Evolutionary conservation across 805 yeast species (phyloP), one percentile per base, ranked within the genome.

Genomic region (Starmerella geochares): DNA sequence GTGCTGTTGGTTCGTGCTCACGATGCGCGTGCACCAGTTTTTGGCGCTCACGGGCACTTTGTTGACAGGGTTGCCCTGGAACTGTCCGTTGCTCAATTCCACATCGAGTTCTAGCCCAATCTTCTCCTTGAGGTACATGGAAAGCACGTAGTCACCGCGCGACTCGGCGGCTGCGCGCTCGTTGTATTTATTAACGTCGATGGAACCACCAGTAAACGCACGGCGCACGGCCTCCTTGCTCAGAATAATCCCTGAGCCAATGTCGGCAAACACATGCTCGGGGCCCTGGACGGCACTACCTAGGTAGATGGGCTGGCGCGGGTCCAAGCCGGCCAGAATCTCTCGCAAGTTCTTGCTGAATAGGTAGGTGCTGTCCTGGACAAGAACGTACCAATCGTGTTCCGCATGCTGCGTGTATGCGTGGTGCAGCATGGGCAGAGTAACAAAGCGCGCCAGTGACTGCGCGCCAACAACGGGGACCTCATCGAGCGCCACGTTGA

Each of bases 1-100:
- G 13, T 53, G 32, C 16, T 60, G 55, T 24, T 49, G 50, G 39
- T 57, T 59, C 37, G 60, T 46, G 8, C 63, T 50, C n/a, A 49
- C 55, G 11, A 63, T 50, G 23, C 57, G 60, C 14, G 45, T 23
- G 46, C 66, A 63, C 66, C 66, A 62, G 45, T 58, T 57, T 16
- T 46, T 40, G 21, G 54, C 50, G 17, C 51, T 45, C 16, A 50
- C 47, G 4, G 53, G 52, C 25, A 60, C 53, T 25, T 20, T 43
- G 31, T 51, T 29, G 2, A 58, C 56, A 1, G 62, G 56, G 21
- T 53, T 54, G n/a, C 62, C 61, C 50, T 62, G 64, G 43, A 62
- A 56, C 14, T 54, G 55, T 23, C 54, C 47, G 13, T 54, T 49
- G 40, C 61, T 58, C 3, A 42, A 38, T 7, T 32, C 48, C 6